Percentiles rank a stretch among this genome's conserved stretches.
These are phyloP conservation scores for Capronia americana DNA, from an alignment of 2,329 filamentous ascomycete genomes.

Conservation along the genomic window DNA sequence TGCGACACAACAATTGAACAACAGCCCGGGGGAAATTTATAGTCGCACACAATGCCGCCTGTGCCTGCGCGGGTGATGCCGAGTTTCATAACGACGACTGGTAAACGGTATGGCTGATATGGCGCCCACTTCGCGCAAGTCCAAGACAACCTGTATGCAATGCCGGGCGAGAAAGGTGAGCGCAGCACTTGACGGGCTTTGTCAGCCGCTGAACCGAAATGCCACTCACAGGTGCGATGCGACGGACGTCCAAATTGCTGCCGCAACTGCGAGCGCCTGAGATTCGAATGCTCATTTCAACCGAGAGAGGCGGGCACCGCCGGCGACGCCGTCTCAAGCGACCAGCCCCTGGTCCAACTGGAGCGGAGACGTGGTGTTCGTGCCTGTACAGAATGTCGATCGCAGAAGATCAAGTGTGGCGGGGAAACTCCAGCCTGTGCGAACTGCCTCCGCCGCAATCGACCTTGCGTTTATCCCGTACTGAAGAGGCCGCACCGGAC, in stretches of 20 bases:
- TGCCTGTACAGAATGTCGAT: slow-evolving; percentile 29
- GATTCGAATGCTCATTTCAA: slow-evolving; percentile 29
- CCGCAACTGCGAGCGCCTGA: slow-evolving; percentile 28
- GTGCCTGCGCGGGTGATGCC: background rate
- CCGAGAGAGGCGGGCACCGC: slow-evolving; percentile 12
- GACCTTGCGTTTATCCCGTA: slow-evolving; percentile 23
- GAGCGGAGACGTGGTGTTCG: slow-evolving; percentile 26
- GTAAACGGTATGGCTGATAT: slow-evolving; percentile 22
- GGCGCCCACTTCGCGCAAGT: slow-evolving; percentile 20
- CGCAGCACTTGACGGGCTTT: background rate
- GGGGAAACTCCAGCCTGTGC: slow-evolving; percentile 25
- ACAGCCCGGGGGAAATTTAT: background rate
- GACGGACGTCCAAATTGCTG: slow-evolving; percentile 27
- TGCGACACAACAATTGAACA: slow-evolving; percentile 10
- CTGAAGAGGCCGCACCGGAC: slow-evolving; percentile 24
- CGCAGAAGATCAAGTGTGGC: slow-evolving; percentile 27
- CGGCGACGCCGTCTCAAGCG: slow-evolving; percentile 9
- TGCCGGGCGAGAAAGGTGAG: slow-evolving; percentile 29
- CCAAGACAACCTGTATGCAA: slow-evolving; percentile 28
- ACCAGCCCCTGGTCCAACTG: slow-evolving; percentile 22
- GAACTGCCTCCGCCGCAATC: slow-evolving; percentile 28
- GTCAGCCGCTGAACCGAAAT: slow-evolving; percentile 12
- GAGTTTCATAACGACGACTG: background rate
- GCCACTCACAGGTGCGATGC: slow-evolving; percentile 25
- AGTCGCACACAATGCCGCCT: slow-evolving; percentile 7